Conservation (phyloP, 129 eudicot genomes). For the Tagetes erecta region DNA sequence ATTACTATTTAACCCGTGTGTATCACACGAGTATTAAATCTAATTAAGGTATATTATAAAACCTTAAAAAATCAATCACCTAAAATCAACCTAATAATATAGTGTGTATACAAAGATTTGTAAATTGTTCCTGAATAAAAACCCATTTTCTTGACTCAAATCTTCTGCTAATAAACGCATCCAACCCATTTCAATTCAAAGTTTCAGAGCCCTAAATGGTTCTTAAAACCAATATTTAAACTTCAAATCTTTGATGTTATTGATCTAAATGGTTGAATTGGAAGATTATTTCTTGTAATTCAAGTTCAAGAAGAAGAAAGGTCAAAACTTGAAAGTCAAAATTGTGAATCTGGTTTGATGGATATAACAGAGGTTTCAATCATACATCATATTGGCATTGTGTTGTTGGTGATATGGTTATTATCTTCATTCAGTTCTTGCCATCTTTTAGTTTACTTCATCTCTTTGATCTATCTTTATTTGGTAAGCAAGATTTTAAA, state of each 20-base stretch:
- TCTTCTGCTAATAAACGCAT: background rate
- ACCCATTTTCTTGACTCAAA: background rate
- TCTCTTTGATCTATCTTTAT: conserved; percentile 65
- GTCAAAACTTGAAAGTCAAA: conserved; percentile 3
- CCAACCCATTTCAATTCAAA: no score
- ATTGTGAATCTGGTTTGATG: conserved; percentile 27
- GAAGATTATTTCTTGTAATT: background rate
- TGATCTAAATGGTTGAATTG: conserved; percentile 11
- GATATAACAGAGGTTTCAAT: conserved; percentile 58
- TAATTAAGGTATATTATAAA: background rate
- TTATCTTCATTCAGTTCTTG: conserved; percentile 51
- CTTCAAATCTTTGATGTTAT: background rate
- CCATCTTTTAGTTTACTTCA: conserved; percentile 51
- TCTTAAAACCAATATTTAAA: background rate
- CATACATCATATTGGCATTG: conserved; percentile 75
- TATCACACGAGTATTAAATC: no score
- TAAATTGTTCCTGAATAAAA: background rate
- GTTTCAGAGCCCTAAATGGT: background rate
- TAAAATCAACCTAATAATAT: no score
- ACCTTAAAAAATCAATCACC: background rate
- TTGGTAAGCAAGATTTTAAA: conserved; percentile 40
- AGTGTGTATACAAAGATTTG: background rate
- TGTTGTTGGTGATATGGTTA: conserved; percentile 59
- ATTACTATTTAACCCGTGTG: no score
- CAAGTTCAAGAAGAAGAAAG: conserved; percentile 18